Percentiles rank a stretch among this genome's conserved stretches.
These are phyloP conservation scores for Chamaecrista fasciculata DNA, from an alignment of 306 rosid species.

Conservation along the genomic window DNA sequence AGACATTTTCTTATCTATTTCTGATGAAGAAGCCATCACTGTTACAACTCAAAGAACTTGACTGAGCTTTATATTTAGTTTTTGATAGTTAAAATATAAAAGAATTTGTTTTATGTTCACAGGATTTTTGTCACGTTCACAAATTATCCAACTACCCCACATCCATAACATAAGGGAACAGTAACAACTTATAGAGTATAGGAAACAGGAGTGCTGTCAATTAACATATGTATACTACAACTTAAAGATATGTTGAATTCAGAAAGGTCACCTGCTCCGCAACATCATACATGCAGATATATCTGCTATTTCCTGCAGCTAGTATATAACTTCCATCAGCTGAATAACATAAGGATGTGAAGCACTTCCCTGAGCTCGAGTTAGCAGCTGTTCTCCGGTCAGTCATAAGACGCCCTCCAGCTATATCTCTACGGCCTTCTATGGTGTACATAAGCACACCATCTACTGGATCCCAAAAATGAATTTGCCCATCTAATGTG, in stretches of 20 bases:
- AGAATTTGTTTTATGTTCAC: not conserved
- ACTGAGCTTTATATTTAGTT: not conserved
- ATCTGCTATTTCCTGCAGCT: conserved; percentile 90
- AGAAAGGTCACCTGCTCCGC: conserved; percentile 77
- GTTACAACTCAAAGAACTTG: not conserved
- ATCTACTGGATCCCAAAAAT: conserved; percentile 95
- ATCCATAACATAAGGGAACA: not conserved
- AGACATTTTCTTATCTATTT: not conserved
- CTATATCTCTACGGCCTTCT: conserved; percentile 90
- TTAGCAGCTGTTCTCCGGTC: conserved; percentile 89
- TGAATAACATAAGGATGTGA: conserved; percentile 84
- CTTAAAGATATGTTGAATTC: conserved; percentile 22
- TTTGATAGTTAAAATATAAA: not conserved
- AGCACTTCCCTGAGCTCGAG: conserved; percentile 80
- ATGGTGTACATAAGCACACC: conserved; percentile 82
- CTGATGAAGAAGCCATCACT: not conserved
- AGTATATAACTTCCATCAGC: conserved; percentile 94
- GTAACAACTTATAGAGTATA: not conserved
- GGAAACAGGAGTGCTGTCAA: not conserved
- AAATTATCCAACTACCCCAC: conserved; percentile 20
- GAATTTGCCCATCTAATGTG: conserved; percentile 93
- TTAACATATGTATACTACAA: conserved; percentile 3
- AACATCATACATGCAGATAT: conserved; percentile 93
- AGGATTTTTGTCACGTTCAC: not conserved
- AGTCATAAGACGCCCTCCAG: conserved; percentile 92